Evolutionary conservation across 495 filamentous ascomycete genomes (phyloP).

Genomic region (Tuber borchii): DNA sequence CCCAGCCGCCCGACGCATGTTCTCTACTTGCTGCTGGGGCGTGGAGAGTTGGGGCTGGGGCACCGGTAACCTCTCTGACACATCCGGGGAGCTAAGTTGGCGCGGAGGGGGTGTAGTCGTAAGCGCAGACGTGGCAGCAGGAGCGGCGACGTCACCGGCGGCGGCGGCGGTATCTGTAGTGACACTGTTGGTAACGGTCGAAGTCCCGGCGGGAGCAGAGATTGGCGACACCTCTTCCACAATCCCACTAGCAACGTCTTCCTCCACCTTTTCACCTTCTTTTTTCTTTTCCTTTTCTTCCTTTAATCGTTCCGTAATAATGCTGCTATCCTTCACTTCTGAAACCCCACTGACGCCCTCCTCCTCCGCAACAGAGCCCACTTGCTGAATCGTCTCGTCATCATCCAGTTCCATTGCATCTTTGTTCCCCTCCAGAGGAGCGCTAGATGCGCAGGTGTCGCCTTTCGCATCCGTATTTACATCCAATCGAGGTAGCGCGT

Average conservation of each 20-base stretch:
- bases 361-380: neutral
- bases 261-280: neutral
- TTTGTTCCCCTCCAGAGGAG: conserved; percentile 7
- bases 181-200: neutral
- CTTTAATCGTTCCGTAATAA: neutral
- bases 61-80: neutral
- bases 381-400: neutral
- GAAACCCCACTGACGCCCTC: neutral
- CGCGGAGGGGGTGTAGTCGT: neutral
- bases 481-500: conserved; percentile 16
- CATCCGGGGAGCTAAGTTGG: conserved; percentile 6
- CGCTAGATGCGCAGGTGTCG: neutral
- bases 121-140: neutral
- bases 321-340: conserved; percentile 6
- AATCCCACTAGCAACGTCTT: neutral
- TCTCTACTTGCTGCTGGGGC: neutral
- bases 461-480: neutral
- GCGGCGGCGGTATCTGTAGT: neutral
- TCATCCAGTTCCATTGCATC: neutral
- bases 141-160: neutral
- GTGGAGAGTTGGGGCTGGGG: neutral
- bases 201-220: neutral
- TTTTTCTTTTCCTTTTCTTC: neutral
- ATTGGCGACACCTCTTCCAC: neutral
- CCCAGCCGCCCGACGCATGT: neutral